Base-by-base conservation (phyloP, 768 basidiomycete genomes). In the Omphalotus guepiniiformis region DNA sequence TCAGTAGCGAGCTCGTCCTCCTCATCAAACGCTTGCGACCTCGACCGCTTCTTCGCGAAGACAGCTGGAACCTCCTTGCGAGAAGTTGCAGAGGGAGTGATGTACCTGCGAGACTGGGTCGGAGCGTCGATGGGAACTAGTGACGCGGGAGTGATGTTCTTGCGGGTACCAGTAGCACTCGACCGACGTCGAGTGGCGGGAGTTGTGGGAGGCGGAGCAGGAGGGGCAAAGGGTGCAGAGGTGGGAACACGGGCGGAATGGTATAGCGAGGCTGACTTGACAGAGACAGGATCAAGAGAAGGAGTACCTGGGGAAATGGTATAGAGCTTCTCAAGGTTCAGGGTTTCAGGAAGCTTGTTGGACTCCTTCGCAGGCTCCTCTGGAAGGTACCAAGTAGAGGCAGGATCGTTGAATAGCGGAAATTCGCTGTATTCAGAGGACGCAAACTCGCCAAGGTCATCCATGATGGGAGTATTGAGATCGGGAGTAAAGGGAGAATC, bases 91-190 rank as follows among this genome's bases (percentile, higher is more conserved):
- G 88, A 91, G 0, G 87, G 82, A 0, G 74, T 73, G 12, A 79
- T 57, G 57, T 93, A 93, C 15, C 76, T 77, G 53, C 91, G 82
- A 0, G 76, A 34, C 59, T 93, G 91, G 1, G 85, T 88, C 1
- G 91, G 92, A 1, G 91, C 91, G 45, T 85, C 80, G 54, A 82
- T 60, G 13, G 83, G 75, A 16, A 93, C 78, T 16, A 90, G 74
- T 2, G 74, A 58, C 26, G 77, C 77, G 3, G 88, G 82, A 3
- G 77, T 77, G 34, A 83, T 67, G 61, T 83, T 83, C 64, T 80
- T 83, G 53, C 87, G 80, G 8, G 83, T 87, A 21, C 86, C 87
- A 2, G 79, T 88, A 3, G 78, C 80, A 0, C 55, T 50, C 34
- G 40, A 50, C 30, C 70, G 67, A 19, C 66, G 74, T 49, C 70